Evolutionary conservation across 2,329 filamentous ascomycete genomes (phyloP), one percentile per base, ranked within the genome.

Genomic region (Pseudocercospora fijiensis): DNA sequence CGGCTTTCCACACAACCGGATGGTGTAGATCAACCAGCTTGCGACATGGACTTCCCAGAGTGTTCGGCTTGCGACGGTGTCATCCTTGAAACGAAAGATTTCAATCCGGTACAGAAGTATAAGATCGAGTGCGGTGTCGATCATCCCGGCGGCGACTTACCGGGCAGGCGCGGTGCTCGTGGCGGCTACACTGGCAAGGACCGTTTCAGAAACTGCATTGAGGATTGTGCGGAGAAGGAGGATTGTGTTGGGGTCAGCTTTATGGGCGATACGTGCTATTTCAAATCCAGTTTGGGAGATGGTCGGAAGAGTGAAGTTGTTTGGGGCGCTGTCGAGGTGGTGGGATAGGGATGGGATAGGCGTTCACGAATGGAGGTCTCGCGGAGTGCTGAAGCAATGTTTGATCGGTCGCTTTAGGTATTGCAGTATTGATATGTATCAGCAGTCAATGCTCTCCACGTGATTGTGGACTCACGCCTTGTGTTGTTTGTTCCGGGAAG

Each of bases 71-170:
- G 65, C 7, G 63, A 73, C 33, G 64, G 62, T 4, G 69, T 58
- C 20, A 66, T 60, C 5, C 67, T 72, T 52, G 63, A 10, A 3
- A n/a, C 43, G 11, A n/a, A 47, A 18, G 43, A 24, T 11, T 47
- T 18, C 43, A 7, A 47, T 4, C 4, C 43, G 4, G 11, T 6
- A 24, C 43, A 20, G 43, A 9, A 10, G 22, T 62, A 57, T 61
- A 16, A 49, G 26, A 67, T 74, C 22, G 68, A 70, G 22, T 75
- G 74, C 60, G 69, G 70, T 18, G 66, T 70, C 11, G 74, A 75
- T 37, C 68, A 73, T 47, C 51, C 64, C 2, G 73, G 66, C 2
- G 72, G 71, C 18, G 69, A 72, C 58, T 67, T 75, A n/a, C n/a
- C n/a, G n/a, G 61, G 57, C 33, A 7, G 62, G 22, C 8, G 57